Base-by-base conservation (phyloP, 768 basidiomycete genomes). In the Mycena filopes region DNA sequence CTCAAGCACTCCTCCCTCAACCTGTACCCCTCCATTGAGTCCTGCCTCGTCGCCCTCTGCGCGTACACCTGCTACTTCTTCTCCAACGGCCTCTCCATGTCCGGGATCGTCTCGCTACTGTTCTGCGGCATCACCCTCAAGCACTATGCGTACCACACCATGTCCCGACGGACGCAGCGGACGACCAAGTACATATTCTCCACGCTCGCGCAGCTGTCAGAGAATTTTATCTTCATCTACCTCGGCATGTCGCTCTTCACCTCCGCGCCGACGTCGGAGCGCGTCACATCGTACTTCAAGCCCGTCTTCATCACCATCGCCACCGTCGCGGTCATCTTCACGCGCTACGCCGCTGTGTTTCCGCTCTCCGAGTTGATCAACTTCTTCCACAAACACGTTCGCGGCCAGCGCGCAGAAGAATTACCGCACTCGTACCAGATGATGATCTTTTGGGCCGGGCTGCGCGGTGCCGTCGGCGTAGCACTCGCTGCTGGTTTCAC, bases 181-280 rank as follows among this genome's bases (percentile, higher is more conserved):
- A 92, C 96, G 15, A 94, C 91, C 29, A 96, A 97, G 78, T 98
- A 96, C 83, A 94, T 98, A 63, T 99, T 99, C 80, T 89, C 91
- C 11, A 94, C 93, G 0, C 90, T 98, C 53, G 95, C 98, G 0
- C 93, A 96, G 73, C 87, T 99, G 29, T 94, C 94, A 28, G 98
- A 99, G 80, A 99, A 99, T 76, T 99, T 99, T 76, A 99, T 99
- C 78, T 99, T 99, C 82, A 95, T 99, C 74, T 99, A 99, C 79
- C 93, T 99, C 67, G 97, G 98, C 42, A 86, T 99, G 70, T 92
- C 93, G 43, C 86, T 99, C n/a, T 99, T 99, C 83, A 99, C 96
- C 3, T 88, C 86, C 60, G 85, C 92, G 3, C 94, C 95, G 28
- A 87, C 89, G 10, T 83, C 89, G 6, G 90, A 92, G 71, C 87